Percentiles rank a stretch among this genome's conserved stretches.
phyloP scores from a whole-genome alignment of 2,329 filamentous ascomycete genomes.

The Colletotrichum lentis region DNA sequence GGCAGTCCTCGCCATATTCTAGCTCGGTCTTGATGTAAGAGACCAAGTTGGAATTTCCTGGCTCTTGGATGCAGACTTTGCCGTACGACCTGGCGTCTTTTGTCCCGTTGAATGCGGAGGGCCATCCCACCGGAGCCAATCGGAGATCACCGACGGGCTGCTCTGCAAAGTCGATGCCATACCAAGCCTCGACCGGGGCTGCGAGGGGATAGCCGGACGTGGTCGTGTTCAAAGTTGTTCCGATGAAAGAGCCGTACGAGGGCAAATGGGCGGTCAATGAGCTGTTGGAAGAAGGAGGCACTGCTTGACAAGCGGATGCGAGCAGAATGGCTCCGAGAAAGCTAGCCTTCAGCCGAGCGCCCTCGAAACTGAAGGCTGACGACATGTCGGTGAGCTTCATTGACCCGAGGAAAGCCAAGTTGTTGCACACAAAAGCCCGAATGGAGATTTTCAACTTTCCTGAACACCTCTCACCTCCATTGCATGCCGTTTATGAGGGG shows the following conservation, averaged over 20 bases:
- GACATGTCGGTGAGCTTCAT: background rate
- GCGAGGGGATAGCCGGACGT: conserved; percentile 23
- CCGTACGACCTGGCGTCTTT: conserved; percentile 9
- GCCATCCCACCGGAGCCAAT: conserved; percentile 3
- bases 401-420: background rate
- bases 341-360: conserved; percentile 1
- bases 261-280: background rate
- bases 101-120: conserved; percentile 12
- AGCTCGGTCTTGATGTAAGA: background rate
- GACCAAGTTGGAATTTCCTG: conserved; percentile 20
- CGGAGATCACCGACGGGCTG: conserved; percentile 12
- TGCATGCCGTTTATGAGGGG: background rate
- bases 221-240: conserved; percentile 10
- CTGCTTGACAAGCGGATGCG: background rate
- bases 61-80: conserved; percentile 25
- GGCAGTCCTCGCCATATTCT: conserved; percentile 30
- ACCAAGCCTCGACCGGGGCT: conserved; percentile 17
- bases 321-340: background rate
- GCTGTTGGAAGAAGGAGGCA: background rate
- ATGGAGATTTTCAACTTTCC: background rate
- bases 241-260: conserved; percentile 11
- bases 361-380: too few species aligned
- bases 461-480: background rate
- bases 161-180: conserved; percentile 20
- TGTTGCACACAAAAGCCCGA: background rate